Conservation (phyloP, 208 protist genomes). For the Zelonia costaricensis region DNA sequence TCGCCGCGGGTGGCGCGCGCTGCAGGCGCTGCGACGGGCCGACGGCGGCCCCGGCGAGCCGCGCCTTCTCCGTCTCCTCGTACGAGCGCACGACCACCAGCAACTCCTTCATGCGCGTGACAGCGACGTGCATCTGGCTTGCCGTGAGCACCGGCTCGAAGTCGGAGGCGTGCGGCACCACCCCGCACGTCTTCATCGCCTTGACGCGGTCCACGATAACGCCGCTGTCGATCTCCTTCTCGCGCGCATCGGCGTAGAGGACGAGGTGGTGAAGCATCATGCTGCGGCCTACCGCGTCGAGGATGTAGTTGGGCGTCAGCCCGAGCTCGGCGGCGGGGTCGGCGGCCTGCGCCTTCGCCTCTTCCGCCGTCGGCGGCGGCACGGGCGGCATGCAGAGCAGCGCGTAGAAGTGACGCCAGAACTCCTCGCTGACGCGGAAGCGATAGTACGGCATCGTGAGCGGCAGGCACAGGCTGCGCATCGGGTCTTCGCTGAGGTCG, state of each 20-base stretch:
- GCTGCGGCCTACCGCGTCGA: slow-evolving; percentile 82
- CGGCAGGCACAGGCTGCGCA: slow-evolving; percentile 71
- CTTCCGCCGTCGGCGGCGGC: slow-evolving; percentile 38
- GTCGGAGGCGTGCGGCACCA: slow-evolving; percentile 37
- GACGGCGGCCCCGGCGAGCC: slow-evolving; percentile 16
- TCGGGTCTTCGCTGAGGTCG: slow-evolving; percentile 75
- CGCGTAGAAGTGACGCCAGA: slow-evolving; percentile 76
- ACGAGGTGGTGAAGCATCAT: slow-evolving; percentile 87
- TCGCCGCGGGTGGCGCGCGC: slow-evolving; percentile 1
- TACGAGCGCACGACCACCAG: slow-evolving; percentile 41
- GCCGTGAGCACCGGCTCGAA: slow-evolving; percentile 60
- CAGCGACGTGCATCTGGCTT: slow-evolving; percentile 47
- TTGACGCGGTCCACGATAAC: slow-evolving; percentile 43
- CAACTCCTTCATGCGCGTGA: slow-evolving; percentile 60
- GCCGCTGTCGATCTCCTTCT: slow-evolving; percentile 65
- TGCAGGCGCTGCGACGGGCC: slow-evolving; percentile 10
- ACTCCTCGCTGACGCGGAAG: slow-evolving; percentile 57
- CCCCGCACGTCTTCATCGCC: slow-evolving; percentile 21
- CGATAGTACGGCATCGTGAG: slow-evolving; percentile 76
- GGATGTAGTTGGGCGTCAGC: slow-evolving; percentile 69
- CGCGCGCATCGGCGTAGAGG: slow-evolving; percentile 55
- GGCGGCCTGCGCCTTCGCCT: slow-evolving; percentile 18
- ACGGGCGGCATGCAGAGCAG: slow-evolving; percentile 80
- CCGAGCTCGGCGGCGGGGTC: slow-evolving; percentile 52
- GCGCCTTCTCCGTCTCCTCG: slow-evolving; percentile 27